Evolutionary conservation across 306 rosid genomes (phyloP).

Genomic region (Hippophae rhamnoides): DNA sequence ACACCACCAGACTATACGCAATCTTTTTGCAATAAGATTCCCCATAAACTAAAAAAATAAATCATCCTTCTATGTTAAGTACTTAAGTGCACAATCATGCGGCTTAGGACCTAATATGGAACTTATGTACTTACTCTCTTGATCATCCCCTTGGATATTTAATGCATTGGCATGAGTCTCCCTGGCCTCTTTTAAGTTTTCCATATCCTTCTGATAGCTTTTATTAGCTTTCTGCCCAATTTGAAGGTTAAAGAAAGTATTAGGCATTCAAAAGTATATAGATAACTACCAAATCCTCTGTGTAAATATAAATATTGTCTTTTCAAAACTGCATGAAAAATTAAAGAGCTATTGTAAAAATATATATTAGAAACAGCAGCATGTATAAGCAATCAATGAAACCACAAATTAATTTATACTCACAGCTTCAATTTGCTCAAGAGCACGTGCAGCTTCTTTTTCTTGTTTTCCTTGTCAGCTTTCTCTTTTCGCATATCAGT

Average conservation of each 20-base stretch:
- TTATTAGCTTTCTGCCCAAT: conserved; percentile 73
- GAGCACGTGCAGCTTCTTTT: conserved; percentile 53
- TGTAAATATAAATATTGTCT: too few relatives aligned
- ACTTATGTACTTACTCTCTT: conserved; percentile 37
- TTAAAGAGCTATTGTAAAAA: too few relatives aligned
- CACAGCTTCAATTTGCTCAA: conserved; percentile 87
- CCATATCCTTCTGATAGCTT: conserved; percentile 84
- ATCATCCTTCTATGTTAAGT: too few relatives aligned
- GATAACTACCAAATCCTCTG: too few relatives aligned
- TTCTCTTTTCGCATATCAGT: conserved; percentile 76
- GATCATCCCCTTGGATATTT: conserved; percentile 43
- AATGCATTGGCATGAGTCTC: conserved; percentile 48
- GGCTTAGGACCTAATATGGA: neutral
- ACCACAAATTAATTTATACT: conserved; percentile 19
- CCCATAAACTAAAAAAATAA: too few relatives aligned
- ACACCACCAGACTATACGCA: neutral
- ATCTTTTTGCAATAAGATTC: too few relatives aligned
- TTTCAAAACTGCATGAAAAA: too few relatives aligned
- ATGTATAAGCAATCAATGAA: neutral
- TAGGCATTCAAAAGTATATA: conserved; percentile 2
- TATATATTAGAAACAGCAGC: too few relatives aligned
- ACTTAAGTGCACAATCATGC: too few relatives aligned
- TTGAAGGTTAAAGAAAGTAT: conserved; percentile 13
- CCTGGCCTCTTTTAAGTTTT: conserved; percentile 45
- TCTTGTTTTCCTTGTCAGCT: conserved; percentile 79